Percentiles rank a stretch among this genome's conserved stretches.
Evolutionary conservation across 441 rosid species (phyloP).

Genomic region (Populus hybrid): DNA sequence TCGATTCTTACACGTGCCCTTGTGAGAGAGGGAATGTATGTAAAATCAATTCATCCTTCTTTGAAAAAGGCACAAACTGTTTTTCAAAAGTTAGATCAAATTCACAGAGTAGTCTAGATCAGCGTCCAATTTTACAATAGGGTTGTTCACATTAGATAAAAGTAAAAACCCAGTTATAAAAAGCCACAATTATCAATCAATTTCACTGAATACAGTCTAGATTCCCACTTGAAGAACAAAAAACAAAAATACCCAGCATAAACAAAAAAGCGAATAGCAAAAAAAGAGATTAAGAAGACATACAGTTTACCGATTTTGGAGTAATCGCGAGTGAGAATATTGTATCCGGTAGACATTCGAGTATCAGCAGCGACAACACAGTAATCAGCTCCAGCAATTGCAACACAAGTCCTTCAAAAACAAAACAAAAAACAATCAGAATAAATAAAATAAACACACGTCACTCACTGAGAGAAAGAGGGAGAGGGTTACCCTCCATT

Average conservation of each 20-base stretch:
- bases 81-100: neutral
- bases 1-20: neutral
- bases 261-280: neutral
- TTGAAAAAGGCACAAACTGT: neutral
- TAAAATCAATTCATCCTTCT: neutral
- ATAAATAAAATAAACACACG: neutral
- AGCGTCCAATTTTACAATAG: neutral
- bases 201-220: neutral
- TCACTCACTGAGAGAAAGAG: neutral
- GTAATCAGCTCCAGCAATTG: conserved; percentile 92
- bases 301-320: conserved; percentile 85
- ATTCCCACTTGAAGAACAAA: neutral
- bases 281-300: neutral
- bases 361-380: conserved; percentile 97
- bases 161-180: neutral
- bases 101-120: neutral
- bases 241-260: conserved; percentile 5
- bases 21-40: neutral
- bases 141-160: neutral
- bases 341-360: conserved; percentile 91
- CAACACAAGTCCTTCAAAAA: conserved; percentile 73
- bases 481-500: conserved; percentile 32
- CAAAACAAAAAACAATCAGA: conserved; percentile 1
- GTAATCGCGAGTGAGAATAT: conserved; percentile 87
- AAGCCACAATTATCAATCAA: neutral